phyloP scores from a whole-genome alignment of 305 asterid genomes.

The Caryopteris hybrid region DNA sequence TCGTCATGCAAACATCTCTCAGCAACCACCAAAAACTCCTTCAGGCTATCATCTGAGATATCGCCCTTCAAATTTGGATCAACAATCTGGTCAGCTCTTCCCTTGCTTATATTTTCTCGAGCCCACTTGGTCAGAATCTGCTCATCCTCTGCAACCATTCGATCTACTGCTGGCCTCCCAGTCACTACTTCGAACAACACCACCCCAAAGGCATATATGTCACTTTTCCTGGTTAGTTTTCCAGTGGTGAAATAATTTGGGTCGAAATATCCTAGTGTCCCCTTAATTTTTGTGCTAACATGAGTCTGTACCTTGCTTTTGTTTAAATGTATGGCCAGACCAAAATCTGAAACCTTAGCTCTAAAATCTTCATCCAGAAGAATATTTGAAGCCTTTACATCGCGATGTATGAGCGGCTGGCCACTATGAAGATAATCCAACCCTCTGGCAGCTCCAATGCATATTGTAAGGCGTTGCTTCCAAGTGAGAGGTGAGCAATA shows the following conservation, averaged over 20 bases:
- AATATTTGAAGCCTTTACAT: slow-evolving; percentile 42
- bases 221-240: slow-evolving; percentile 28
- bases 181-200: slow-evolving; percentile 39
- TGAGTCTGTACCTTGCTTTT: slow-evolving; percentile 16
- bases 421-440: slow-evolving; percentile 43
- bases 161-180: slow-evolving; percentile 36
- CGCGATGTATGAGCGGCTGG: slow-evolving; percentile 35
- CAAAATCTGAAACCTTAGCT: slow-evolving; percentile 45
- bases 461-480: slow-evolving; percentile 45
- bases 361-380: slow-evolving; percentile 27
- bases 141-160: slow-evolving; percentile 11
- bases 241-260: slow-evolving; percentile 27
- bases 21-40: slow-evolving; percentile 19
- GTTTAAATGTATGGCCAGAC: slow-evolving; percentile 30
- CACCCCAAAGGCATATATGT: slow-evolving; percentile 40
- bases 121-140: slow-evolving; percentile 23
- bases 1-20: slow-evolving; percentile 23
- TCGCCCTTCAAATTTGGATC: slow-evolving; percentile 24
- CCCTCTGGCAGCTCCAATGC: slow-evolving; percentile 55
- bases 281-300: slow-evolving; percentile 33
- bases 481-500: slow-evolving; percentile 22
- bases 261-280: slow-evolving; percentile 39
- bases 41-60: slow-evolving; percentile 20
- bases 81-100: slow-evolving; percentile 24
- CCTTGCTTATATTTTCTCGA: slow-evolving; percentile 13